Evolutionary conservation across 2,329 filamentous ascomycete species (phyloP).

Genomic region (Cercospora sp.): DNA sequence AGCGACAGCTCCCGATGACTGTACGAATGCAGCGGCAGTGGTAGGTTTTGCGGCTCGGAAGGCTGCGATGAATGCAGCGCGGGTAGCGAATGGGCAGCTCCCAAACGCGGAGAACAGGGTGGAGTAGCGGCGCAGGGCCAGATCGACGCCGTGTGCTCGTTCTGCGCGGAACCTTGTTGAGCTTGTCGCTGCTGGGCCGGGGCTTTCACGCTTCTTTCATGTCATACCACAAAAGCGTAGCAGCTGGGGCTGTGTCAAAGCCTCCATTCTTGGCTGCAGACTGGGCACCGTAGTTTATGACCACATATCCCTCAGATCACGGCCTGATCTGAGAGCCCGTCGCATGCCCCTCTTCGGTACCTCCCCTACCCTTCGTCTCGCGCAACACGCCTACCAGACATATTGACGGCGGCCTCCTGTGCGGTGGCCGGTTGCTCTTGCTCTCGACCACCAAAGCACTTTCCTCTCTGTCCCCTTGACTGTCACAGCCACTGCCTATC

Average conservation of each 20-base stretch:
- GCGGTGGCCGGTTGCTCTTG: background rate
- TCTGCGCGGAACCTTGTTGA: background rate
- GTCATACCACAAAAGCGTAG: background rate
- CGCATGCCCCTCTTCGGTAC: constrained; percentile 2
- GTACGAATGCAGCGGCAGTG: background rate
- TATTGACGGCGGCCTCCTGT: background rate
- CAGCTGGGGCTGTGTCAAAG: background rate
- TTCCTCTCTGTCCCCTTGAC: background rate
- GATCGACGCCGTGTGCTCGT: constrained; percentile 1
- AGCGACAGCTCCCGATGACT: background rate
- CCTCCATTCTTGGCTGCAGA: background rate
- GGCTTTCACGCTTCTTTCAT: background rate
- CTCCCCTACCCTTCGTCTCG: background rate
- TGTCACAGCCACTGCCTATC: background rate
- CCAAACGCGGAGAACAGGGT: background rate
- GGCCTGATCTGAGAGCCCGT: background rate
- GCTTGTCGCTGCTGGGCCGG: background rate
- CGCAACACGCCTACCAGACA: background rate
- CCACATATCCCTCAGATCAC: background rate
- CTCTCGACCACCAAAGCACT: background rate
- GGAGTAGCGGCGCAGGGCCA: background rate
- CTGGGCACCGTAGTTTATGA: background rate
- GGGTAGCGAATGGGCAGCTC: background rate
- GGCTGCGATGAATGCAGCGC: constrained; percentile 3
- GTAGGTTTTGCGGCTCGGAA: background rate